Conservation (phyloP, 1,284 basidiomycete genomes). For the Boletus sp. region DNA sequence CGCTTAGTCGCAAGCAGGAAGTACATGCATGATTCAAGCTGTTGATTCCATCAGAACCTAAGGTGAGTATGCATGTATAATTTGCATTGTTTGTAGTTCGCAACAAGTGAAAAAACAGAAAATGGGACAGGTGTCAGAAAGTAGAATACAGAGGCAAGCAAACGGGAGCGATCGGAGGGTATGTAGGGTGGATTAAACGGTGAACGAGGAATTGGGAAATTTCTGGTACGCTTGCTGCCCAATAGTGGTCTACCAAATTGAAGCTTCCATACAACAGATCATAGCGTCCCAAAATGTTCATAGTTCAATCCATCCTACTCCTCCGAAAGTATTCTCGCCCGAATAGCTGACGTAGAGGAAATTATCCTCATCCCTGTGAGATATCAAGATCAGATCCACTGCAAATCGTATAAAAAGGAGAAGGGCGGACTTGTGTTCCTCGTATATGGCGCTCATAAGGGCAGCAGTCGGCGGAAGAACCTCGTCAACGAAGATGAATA, state of each 20-base stretch:
- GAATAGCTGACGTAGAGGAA: conserved; percentile 97
- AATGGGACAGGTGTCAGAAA: conserved; percentile 10
- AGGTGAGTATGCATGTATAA: conserved; percentile 13
- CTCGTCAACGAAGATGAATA: conserved; percentile 99
- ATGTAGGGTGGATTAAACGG: conserved; percentile 22
- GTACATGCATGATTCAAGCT: too few species aligned
- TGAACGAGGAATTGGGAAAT: conserved; percentile 2
- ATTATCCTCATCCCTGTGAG: conserved; percentile 85
- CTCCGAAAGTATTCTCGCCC: conserved; percentile 93
- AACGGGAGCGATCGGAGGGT: conserved; percentile 22
- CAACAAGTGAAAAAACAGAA: conserved; percentile 6
- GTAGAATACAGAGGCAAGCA: conserved; percentile 30
- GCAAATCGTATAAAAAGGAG: conserved; percentile 1
- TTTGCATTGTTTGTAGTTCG: conserved; percentile 14
- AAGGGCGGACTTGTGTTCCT: conserved; percentile 94
- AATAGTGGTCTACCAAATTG: conserved; percentile 26
- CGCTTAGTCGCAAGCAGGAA: too few species aligned
- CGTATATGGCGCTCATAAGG: conserved; percentile 98
- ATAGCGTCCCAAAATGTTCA: conserved; percentile 26
- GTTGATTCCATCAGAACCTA: too few species aligned
- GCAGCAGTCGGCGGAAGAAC: conserved; percentile 97
- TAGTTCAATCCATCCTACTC: conserved; percentile 47
- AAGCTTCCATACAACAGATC: conserved; percentile 26
- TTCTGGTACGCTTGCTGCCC: conserved; percentile 27
- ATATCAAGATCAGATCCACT: conserved; percentile 17